These are phyloP conservation scores for Peterozyma toletana DNA, from an alignment of 805 yeast species.

Conservation along the genomic window DNA sequence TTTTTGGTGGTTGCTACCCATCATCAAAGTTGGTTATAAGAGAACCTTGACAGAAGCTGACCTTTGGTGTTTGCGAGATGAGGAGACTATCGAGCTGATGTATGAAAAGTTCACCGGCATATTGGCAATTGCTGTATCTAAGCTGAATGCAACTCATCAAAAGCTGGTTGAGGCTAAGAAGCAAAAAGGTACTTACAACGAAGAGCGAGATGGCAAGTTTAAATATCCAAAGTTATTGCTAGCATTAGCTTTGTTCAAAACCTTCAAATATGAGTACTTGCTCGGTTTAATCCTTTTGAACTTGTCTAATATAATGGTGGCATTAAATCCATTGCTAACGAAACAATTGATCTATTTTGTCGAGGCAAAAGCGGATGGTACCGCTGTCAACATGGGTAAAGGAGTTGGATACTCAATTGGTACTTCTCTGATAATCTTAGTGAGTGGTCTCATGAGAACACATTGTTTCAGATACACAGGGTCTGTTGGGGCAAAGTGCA, in stretches of 20 bases:
- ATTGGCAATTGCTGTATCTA: conserved; percentile 8
- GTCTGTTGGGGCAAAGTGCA: conserved; percentile 34
- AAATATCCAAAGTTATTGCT: conserved; percentile 25
- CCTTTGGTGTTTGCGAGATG: conserved; percentile 31
- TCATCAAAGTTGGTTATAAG: conserved; percentile 52
- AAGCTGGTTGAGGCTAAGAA: conserved; percentile 24
- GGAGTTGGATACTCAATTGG: conserved; percentile 35
- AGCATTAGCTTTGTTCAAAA: conserved; percentile 36
- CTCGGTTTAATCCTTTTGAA: conserved; percentile 32
- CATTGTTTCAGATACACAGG: conserved; percentile 34
- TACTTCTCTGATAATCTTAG: conserved; percentile 25
- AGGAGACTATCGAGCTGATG: conserved; percentile 21
- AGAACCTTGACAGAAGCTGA: conserved; percentile 54
- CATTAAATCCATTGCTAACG: conserved; percentile 41
- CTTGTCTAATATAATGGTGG: conserved; percentile 38
- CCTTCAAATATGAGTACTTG: conserved; percentile 39
- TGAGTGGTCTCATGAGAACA: conserved; percentile 16
- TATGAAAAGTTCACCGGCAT: conserved; percentile 18
- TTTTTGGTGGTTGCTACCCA: conserved; percentile 55
- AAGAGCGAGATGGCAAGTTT: conserved; percentile 27
- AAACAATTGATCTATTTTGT: conserved; percentile 31
- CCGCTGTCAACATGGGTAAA: conserved; percentile 21
- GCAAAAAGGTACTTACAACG: conserved; percentile 2
- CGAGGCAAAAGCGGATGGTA: conserved; percentile 25
- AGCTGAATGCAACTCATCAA: conserved; percentile 8